Base-by-base conservation (phyloP, 805 yeast species). In the Metschnikowia shivogae region DNA sequence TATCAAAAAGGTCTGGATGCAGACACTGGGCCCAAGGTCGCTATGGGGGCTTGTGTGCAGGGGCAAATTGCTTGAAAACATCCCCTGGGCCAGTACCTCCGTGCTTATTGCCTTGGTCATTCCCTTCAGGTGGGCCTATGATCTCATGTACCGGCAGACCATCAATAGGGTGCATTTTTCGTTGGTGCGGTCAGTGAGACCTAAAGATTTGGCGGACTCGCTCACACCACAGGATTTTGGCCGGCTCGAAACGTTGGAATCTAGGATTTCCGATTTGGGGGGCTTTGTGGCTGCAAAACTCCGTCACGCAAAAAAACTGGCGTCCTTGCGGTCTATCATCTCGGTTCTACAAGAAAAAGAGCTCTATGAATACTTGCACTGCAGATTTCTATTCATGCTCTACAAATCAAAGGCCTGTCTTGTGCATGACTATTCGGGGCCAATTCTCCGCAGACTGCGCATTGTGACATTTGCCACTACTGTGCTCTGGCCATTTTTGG, bases 61-160 rank as follows among this genome's bases (percentile, higher is more conserved):
- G 29, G 30, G 44, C 11, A 12, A 13, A 1, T 36, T 58, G 3
- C 45, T 61, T 33, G 51, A 49, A 11, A 61, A 60, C 10, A 51
- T 70, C 20, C 55, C 62, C 46, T 56, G 65, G 36, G 61, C 64
- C 63, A 57, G 61, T 37, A 53, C 66, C 1, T 52, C 55, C 31
- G 62, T 61, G 40, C 53, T 71, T 60, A 57, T 70, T 9, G 66
- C 68, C 2, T 40, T 65, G 49, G 39, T 68, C 29, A 53, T 68
- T 6, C 74, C 74, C 0, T 42, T 56, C 6, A 53, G 76, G 34
- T 67, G 73, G 68, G 45, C 50, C 9, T 71, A 71, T 46, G 73
- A 67, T 46, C 26, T 68, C 8, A 32, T 63, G 19, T 66, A 58
- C 47, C 52, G 70, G 11, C 36, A 66, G 24, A 62, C 70, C 0